A percentile compares a stretch with the other conserved stretches of the same genome.
phyloP scores from a whole-genome alignment of 2,329 filamentous ascomycete genomes.

The Lecanosticta acicola region DNA sequence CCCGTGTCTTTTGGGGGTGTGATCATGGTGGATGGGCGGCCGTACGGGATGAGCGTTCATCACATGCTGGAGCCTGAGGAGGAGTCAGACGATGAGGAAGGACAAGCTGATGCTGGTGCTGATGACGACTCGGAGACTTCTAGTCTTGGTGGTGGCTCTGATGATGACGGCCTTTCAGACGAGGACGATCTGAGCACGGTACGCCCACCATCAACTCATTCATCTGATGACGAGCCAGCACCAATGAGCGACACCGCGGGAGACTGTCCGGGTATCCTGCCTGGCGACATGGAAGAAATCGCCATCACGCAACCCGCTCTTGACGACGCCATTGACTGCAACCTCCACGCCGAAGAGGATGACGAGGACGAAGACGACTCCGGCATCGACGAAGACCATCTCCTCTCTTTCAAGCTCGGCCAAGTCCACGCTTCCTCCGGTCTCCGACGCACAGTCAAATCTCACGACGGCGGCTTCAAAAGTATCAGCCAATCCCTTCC shows the following conservation, averaged over 20 bases:
- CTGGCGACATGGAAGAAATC: constrained; percentile 69
- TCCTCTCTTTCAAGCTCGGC: constrained; percentile 74
- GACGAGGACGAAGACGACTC: constrained; percentile 66
- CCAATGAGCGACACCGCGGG: constrained; percentile 35
- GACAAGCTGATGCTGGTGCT: constrained; percentile 35
- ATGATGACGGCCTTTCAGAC: constrained; percentile 52
- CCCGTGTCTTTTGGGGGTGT: constrained; percentile 88
- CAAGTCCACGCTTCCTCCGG: constrained; percentile 86
- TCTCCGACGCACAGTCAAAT: constrained; percentile 55
- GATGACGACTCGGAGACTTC: constrained; percentile 31
- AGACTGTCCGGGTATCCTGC: constrained; percentile 72
- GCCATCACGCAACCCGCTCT: constrained; percentile 87
- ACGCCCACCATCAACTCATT: constrained; percentile 25
- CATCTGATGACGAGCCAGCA: constrained; percentile 20
- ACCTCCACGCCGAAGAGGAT: constrained; percentile 73
- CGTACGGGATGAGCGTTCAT: constrained; percentile 93
- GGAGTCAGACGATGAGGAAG: constrained; percentile 47
- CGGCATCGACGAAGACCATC: constrained; percentile 73
- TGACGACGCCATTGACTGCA: constrained; percentile 61
- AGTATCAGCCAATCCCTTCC: constrained; percentile 58
- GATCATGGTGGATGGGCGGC: constrained; percentile 74
- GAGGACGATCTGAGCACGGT: constrained; percentile 47
- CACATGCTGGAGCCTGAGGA: constrained; percentile 77
- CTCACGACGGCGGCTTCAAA: constrained; percentile 29
- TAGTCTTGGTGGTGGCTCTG: constrained; percentile 42